Evolutionary conservation across 345 rosid species (phyloP), one percentile per base, ranked within the genome.

Genomic region (Cardamine resedifolia): DNA sequence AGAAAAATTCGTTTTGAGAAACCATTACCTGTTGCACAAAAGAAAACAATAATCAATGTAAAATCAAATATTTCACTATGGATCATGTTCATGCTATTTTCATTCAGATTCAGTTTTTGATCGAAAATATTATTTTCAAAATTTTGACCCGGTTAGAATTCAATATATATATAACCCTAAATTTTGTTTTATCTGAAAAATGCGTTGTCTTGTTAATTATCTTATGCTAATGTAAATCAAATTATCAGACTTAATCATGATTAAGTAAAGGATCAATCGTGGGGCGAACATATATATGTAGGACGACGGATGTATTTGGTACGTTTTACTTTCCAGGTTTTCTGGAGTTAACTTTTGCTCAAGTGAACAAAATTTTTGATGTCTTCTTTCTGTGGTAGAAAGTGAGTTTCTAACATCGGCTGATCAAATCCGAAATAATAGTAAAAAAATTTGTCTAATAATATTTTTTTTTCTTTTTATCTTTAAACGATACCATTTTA

Each of bases 301-400:
- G 59, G 2, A 33, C 31, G 2, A 33, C 31, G 66, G 21, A 66
- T 74, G 47, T 26, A 47, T 65, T 28, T 44, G 8, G 56, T 59
- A 33, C 60, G 41, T 74, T 58, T 73, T 59, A 75, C 57, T 59
- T 75, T 68, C 78, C 74, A 60, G 64, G 28, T 51, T 60, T 31
- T 60, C 30, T 59, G 78, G 78, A 75, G 69, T 68, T 41, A 36
- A 34, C 28, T 59, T 67, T 23, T 59, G 24, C 31, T 60, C 78
- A 75, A 64, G 74, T 75, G 78, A 75, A 75, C 73, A 21, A 41
- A 49, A 38, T 20, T 20, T 28, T 20, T 66, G n/a, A n/a, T 52
- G 69, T 75, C 72, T 68, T 68, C 69, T 60, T 23, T 75, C 57
- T 68, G 7, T 41, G 11, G 57, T 65, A 56, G 6, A 58, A 39